phyloP scores from a whole-genome alignment of 2,329 filamentous ascomycete genomes.

The Fusarium sp. region DNA sequence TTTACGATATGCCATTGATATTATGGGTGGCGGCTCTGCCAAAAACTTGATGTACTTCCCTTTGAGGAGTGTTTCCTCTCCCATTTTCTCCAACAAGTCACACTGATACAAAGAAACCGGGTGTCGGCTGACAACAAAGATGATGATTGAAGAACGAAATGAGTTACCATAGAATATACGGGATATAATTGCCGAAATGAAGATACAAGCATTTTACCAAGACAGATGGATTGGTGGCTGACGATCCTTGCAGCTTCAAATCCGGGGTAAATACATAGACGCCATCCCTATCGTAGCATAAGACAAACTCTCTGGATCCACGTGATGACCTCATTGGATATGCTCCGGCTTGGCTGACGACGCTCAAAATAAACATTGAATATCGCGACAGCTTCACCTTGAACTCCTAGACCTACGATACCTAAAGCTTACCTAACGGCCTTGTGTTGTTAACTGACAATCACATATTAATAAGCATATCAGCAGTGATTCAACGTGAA shows the following conservation, averaged over 20 bases:
- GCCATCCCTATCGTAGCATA: constrained; percentile 31
- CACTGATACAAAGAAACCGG: neutral
- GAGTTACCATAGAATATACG: too few relatives aligned
- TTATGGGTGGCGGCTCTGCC: neutral
- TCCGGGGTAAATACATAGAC: constrained; percentile 28
- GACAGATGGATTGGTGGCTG: neutral
- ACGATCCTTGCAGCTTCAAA: constrained; percentile 3
- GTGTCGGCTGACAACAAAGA: neutral
- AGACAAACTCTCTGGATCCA: constrained; percentile 10
- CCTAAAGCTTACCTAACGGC: neutral
- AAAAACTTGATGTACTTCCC: neutral
- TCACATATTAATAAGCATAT: neutral
- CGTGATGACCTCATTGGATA: constrained; percentile 42
- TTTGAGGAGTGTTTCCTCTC: neutral
- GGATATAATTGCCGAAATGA: neutral
- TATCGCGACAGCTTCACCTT: neutral
- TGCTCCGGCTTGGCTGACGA: neutral
- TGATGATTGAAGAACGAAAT: neutral
- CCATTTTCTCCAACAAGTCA: neutral
- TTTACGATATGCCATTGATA: neutral
- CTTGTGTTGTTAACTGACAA: neutral
- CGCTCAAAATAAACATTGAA: constrained; percentile 2
- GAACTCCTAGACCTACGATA: neutral
- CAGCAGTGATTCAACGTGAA: neutral
- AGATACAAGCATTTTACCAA: neutral